Evolutionary conservation across 2,329 filamentous ascomycete genomes (phyloP), one percentile per base, ranked within the genome.

Genomic region (Fusarium fujikuroi): DNA sequence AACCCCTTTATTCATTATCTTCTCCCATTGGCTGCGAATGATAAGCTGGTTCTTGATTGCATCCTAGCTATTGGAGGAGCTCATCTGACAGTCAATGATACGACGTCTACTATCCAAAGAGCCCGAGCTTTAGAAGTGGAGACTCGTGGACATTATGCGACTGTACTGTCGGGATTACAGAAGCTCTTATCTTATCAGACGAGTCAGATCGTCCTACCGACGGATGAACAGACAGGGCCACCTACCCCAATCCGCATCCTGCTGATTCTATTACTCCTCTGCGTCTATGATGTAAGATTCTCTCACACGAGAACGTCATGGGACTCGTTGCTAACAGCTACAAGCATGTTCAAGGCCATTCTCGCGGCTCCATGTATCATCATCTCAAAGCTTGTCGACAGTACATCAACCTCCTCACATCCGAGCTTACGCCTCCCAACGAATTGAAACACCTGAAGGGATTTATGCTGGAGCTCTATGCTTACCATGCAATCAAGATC

Each of bases 1-100:
- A 67, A 67, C n/a, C 65, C 65, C 1, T 67, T 67, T 11, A 60
- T 67, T 4, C 36, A 67, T 2, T 67, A 67, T 10, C 15, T 67
- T 15, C 65, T 67, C 1, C 65, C 65, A 6, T 53, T 67, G 36
- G 65, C 65, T 10, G 21, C 40, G 12, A 47, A n/a, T 6, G 43
- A 67, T 3, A 14, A 28, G 4, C 46, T 67, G n/a, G 40, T 67
- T 4, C 42, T 67, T 7, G 40, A 67, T n/a, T 67, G 65, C 7
- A 15, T 67, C 14, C 65, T 67, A 4, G 63, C 65, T 10, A 67
- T 67, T 47, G 63, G 53, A 2, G 65, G 65, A 21, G 65, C 63
- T 4, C 65, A 67, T 34, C 3, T 67, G 3, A 47, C 36, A 0
- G 28, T 67, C 1, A 67, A 67, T n/a, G 7, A 42, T 4, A 30